Base-by-base conservation (phyloP, 2,329 filamentous ascomycete genomes). In the Aspergillus versicolor region DNA sequence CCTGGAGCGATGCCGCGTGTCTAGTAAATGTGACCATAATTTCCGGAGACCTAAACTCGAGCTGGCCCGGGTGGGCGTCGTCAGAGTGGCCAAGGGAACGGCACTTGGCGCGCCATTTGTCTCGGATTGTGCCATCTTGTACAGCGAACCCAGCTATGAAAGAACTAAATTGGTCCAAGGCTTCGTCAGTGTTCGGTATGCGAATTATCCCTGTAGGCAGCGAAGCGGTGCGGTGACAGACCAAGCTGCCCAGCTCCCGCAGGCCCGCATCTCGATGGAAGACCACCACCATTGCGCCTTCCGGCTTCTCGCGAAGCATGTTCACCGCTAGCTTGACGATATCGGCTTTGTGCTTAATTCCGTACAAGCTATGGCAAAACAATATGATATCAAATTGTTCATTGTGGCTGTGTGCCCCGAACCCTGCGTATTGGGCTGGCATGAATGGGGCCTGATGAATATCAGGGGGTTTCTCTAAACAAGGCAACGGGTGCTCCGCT, bases 341-440 rank as follows among this genome's bases (percentile, higher is more conserved):
- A 2, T 13, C 65, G 19, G 60, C 63, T 61, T 83, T 81, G 2
- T 76, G 75, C 0, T 74, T 75, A 79, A 87, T 81, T 57, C 82
- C 82, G 61, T 87, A 86, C 79, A 87, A 80, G 72, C 85, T 86
- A 66, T 87, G 84, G 61, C 84, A 87, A 69, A 88, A 85, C 4
- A 88, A 64, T 17, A 88, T 66, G 43, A 86, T 11, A 60, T 88
- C 79, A 63, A 79, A 87, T 58, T 73, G 77, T 21, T 76, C 66
- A 32, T 70, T 62, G 56, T 45, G 59, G 38, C 43, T 44, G 11
- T n/a, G 54, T 6, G 32, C 13, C 5, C 32, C 32, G 45, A n/a
- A 3, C 21, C n/a, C n/a, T 19, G 6, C 61, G 21, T 67, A 61
- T 1, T 6, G 11, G 42, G 59, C 63, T 8, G 76, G 56, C n/a